These are phyloP conservation scores for Citrus mangshanensis DNA, from an alignment of 345 rosid genomes.

Conservation along the genomic window DNA sequence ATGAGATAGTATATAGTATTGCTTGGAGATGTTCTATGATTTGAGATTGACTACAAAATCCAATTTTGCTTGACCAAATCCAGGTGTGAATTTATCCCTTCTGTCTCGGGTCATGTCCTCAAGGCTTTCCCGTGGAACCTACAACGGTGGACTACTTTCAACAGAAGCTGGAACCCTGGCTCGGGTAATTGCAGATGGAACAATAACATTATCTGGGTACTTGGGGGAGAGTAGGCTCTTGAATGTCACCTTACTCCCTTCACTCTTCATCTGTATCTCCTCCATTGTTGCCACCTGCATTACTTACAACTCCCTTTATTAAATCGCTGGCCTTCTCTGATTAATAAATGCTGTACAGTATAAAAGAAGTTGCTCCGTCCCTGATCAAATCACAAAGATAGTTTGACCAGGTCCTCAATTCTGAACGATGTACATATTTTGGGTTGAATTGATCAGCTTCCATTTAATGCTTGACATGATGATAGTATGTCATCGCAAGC, in stretches of 20 bases:
- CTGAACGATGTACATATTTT: background rate
- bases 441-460: background rate
- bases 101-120: slow-evolving; percentile 59
- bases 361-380: background rate
- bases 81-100: slow-evolving; percentile 58
- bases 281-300: slow-evolving; percentile 51
- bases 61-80: background rate
- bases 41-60: background rate
- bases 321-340: slow-evolving; percentile 1
- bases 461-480: too few species aligned
- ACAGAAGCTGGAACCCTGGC: slow-evolving; percentile 64
- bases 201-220: slow-evolving; percentile 49
- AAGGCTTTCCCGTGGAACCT: slow-evolving; percentile 56
- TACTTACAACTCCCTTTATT: slow-evolving; percentile 52
- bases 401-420: background rate
- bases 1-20: too few species aligned
- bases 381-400: background rate
- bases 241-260: slow-evolving; percentile 49
- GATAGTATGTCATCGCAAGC: too few species aligned
- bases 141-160: slow-evolving; percentile 55
- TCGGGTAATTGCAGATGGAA: slow-evolving; percentile 61
- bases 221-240: slow-evolving; percentile 38
- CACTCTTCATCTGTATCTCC: slow-evolving; percentile 45
- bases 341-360: slow-evolving; percentile 3
- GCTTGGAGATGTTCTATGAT: background rate